A percentile compares a stretch with the other conserved stretches of the same genome.
Evolutionary conservation across 805 yeast genomes (phyloP).

Genomic region (Zygosaccharomyces rouxii): DNA sequence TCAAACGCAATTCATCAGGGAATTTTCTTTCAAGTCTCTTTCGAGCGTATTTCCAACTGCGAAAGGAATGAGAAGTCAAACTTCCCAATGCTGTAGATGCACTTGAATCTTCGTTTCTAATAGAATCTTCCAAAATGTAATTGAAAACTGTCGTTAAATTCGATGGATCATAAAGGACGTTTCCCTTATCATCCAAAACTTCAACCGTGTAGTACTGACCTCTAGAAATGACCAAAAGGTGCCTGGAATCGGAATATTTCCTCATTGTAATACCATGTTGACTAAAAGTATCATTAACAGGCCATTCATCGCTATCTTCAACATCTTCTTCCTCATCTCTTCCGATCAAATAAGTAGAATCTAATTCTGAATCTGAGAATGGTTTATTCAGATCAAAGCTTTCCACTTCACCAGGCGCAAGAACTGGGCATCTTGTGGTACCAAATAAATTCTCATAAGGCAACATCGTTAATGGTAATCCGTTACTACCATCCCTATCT

Average conservation of each 20-base stretch:
- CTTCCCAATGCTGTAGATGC: conserved; percentile 70
- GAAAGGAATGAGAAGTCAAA: conserved; percentile 79
- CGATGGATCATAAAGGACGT: conserved; percentile 59
- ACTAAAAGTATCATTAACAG: conserved; percentile 14
- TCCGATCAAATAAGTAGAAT: conserved; percentile 13
- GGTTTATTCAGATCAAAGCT: conserved; percentile 39
- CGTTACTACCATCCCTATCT: conserved; percentile 51
- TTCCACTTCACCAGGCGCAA: conserved; percentile 29
- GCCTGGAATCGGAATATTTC: conserved; percentile 59
- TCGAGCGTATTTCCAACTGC: conserved; percentile 77
- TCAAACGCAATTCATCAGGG: conserved; percentile 38
- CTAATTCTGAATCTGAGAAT: conserved; percentile 43
- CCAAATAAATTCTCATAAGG: conserved; percentile 67
- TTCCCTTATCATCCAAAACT: conserved; percentile 65
- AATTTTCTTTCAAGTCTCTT: conserved; percentile 41
- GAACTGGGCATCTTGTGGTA: conserved; percentile 53
- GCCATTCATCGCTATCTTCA: conserved; percentile 2
- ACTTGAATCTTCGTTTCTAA: conserved; percentile 55
- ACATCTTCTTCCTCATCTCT: conserved; percentile 3
- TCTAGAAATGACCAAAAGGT: conserved; percentile 68
- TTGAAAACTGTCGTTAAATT: conserved; percentile 64
- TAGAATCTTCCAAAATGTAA: conserved; percentile 65
- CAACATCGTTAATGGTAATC: conserved; percentile 57
- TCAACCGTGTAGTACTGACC: conserved; percentile 87
- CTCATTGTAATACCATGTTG: conserved; percentile 67